Evolutionary conservation across 495 filamentous ascomycete species (phyloP).

Genomic region (Xylaria venustula): DNA sequence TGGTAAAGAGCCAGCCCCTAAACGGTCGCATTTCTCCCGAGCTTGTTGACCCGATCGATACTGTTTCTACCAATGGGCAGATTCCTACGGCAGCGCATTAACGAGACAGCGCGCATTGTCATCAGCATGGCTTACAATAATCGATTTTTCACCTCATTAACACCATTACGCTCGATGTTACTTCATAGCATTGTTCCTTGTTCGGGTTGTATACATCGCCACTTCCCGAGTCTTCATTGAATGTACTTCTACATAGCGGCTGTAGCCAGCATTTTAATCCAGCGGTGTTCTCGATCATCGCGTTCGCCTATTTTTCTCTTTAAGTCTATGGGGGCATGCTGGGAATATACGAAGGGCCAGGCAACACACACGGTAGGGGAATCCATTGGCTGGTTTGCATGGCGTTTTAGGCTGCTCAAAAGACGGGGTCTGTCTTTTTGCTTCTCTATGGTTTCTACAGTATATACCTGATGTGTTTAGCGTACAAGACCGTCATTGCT

Average conservation of each 20-base stretch:
- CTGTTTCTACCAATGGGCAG: constrained; percentile 11
- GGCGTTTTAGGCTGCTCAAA: not conserved
- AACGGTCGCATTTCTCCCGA: constrained; percentile 9
- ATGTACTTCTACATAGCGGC: not conserved
- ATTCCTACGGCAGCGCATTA: not conserved
- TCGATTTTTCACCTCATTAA: not conserved
- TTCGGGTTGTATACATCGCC: not conserved
- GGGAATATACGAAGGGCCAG: constrained; percentile 5
- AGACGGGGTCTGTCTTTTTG: not conserved
- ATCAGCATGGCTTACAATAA: not conserved
- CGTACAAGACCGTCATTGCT: not conserved
- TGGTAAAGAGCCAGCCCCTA: not conserved
- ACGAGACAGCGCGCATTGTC: not conserved
- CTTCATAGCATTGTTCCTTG: not conserved
- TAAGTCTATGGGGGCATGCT: not conserved
- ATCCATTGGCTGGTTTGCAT: not conserved
- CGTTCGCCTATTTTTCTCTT: not conserved
- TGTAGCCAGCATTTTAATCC: not conserved
- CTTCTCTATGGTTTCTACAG: not conserved
- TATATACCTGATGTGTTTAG: not conserved
- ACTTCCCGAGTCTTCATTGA: not conserved
- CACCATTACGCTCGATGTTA: not conserved
- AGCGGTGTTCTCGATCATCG: constrained; percentile 1
- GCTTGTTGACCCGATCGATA: not conserved
- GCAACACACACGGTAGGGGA: constrained; percentile 1